Evolutionary conservation across 441 rosid species (phyloP).

Genomic region (Flueggea neowawraea): DNA sequence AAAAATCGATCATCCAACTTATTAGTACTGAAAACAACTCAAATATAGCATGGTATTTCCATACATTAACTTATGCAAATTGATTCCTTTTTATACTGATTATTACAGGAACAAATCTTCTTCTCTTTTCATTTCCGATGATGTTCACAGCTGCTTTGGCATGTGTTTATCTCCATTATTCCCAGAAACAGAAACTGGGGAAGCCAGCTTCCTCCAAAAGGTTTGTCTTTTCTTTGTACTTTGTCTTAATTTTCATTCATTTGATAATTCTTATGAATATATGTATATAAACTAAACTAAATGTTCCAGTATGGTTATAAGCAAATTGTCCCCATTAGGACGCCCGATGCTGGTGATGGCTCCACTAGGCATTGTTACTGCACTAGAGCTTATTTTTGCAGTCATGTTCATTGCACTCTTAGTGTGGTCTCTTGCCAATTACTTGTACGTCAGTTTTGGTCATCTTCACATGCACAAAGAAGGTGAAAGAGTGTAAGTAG

Average conservation of each 20-base stretch:
- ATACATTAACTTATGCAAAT: background rate
- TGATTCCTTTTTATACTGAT: background rate
- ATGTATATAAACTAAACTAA: too few species aligned
- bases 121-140: constrained; percentile 43
- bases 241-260: background rate
- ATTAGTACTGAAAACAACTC: too few species aligned
- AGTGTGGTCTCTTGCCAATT: constrained; percentile 48
- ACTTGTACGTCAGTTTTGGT: constrained; percentile 32
- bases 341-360: constrained; percentile 39
- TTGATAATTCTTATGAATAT: too few species aligned
- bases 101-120: constrained; percentile 29
- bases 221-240: background rate
- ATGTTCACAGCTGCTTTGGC: constrained; percentile 42
- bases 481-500: constrained; percentile 38
- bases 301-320: background rate
- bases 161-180: constrained; percentile 44
- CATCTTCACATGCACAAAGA: constrained; percentile 27
- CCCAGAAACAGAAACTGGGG: background rate
- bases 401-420: constrained; percentile 44
- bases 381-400: constrained; percentile 36
- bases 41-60: background rate
- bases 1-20: too few species aligned
- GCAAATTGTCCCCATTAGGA: constrained; percentile 15
- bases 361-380: constrained; percentile 46
- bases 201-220: constrained; percentile 1